Evolutionary conservation across 2,329 filamentous ascomycete genomes (phyloP), one percentile per base, ranked within the genome.

Genomic region (Clarireedia paspali): DNA sequence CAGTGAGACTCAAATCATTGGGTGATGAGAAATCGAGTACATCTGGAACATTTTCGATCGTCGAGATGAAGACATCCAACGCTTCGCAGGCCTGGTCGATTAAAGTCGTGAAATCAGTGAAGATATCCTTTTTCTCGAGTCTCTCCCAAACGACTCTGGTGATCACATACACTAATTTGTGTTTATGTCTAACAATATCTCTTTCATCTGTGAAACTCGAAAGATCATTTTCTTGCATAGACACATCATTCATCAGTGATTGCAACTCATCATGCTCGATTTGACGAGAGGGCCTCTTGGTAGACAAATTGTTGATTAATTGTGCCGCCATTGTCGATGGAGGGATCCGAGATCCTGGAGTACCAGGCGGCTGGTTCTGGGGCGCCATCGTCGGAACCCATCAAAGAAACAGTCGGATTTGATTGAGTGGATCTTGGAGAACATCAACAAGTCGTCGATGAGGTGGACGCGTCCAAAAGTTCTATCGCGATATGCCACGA

Each of bases 251-350:
- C 59, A 83, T 78, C 2, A 96, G 78, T 52, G 85, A 83, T 60
- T 87, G 84, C 60, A 96, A 85, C 50, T 89, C 87, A 63, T 85
- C 83, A 57, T 83, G 85, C 64, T 87, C 84, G 64, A 86, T 80
- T 52, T 80, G 80, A 64, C 81, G 79, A 53, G 80, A 79, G 46
- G 80, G 82, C 59, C 77, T 79, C 51, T 80, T 77, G 23, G 86
- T 80, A 45, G 87, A 83, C 60, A 91, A 84, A 68, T 89, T 89
- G 68, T 89, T 85, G 61, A 94, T 89, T 56, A 96, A 84, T 70
- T 95, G 89, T 12, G 89, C 89, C 52, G 91, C 90, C 66, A 96
- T 79, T 9, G 91, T 95, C 15, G 91, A 96, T 12, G 90, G 87
- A 40, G 84, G 83, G 53, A 67, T 60, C 24, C 62, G 60, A 14